These are phyloP conservation scores for Neopestalotiopsis rosae DNA, from an alignment of 2,329 filamentous ascomycete genomes.

Conservation along the genomic window DNA sequence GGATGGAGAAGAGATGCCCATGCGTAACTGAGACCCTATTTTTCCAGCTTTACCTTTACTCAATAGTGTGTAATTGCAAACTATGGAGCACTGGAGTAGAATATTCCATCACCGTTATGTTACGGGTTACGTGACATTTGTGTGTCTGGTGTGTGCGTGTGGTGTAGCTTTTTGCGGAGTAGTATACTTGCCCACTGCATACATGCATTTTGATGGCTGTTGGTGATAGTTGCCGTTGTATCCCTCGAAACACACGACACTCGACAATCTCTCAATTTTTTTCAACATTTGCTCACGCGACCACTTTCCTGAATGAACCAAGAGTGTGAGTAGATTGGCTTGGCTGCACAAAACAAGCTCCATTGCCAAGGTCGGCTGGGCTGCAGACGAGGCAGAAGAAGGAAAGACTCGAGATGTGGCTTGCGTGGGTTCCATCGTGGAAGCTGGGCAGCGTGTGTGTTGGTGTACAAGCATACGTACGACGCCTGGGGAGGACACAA, in stretches of 20 bases:
- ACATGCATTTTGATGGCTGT: too few species aligned
- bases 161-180: not conserved
- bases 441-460: too few species aligned
- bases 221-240: not conserved
- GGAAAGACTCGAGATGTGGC: conserved; percentile 2
- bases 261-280: not conserved
- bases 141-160: not conserved
- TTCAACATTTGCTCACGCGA: conserved; percentile 9
- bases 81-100: conserved; percentile 3
- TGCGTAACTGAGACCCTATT: not conserved
- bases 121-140: not conserved
- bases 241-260: not conserved
- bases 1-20: not conserved
- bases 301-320: conserved; percentile 12
- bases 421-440: not conserved
- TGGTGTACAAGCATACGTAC: not conserved
- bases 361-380: conserved; percentile 1
- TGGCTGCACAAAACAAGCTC: conserved; percentile 6
- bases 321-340: conserved; percentile 8
- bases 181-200: not conserved
- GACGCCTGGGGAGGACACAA: not conserved
- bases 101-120: not conserved
- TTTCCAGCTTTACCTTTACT: not conserved
- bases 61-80: not conserved
- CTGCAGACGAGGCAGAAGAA: not conserved